A percentile compares a stretch with the other conserved stretches of the same genome.
These are phyloP conservation scores for Euphorbia pulcherrima DNA, from an alignment of 345 rosid species.

Conservation along the genomic window DNA sequence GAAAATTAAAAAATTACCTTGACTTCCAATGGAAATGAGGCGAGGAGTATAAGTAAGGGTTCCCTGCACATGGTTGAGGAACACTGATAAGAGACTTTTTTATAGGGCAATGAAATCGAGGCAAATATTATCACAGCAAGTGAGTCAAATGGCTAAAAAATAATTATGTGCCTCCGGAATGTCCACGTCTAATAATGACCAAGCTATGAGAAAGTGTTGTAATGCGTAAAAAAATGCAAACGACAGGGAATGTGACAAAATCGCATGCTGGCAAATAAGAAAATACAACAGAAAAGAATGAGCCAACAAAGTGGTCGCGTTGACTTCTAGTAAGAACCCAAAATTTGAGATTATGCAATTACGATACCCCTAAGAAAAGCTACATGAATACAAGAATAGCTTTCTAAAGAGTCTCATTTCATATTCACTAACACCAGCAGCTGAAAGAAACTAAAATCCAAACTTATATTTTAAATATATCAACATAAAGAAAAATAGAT, in stretches of 20 bases:
- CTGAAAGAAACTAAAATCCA: too few relatives aligned
- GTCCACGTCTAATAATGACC: background rate
- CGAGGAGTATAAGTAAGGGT: slow-evolving; percentile 75
- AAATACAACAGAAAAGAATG: background rate
- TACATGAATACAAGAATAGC: background rate
- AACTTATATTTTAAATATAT: too few relatives aligned
- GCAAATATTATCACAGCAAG: background rate
- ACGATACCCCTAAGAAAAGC: too few relatives aligned
- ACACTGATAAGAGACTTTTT: slow-evolving; percentile 1
- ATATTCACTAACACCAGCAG: too few relatives aligned
- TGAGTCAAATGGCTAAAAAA: background rate
- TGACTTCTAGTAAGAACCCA: background rate
- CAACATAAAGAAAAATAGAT: background rate
- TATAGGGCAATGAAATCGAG: background rate
- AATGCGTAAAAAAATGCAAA: background rate
- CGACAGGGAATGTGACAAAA: background rate
- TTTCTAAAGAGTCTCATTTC: background rate
- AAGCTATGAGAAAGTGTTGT: background rate
- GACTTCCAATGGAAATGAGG: slow-evolving; percentile 60
- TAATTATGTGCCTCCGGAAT: background rate
- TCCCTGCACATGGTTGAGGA: slow-evolving; percentile 47
- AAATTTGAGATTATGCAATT: too few relatives aligned
- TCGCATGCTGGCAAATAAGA: background rate
- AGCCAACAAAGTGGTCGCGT: background rate
- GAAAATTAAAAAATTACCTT: slow-evolving; percentile 47